Conservation (phyloP, 345 rosid genomes). For the Brassica juncea region DNA sequence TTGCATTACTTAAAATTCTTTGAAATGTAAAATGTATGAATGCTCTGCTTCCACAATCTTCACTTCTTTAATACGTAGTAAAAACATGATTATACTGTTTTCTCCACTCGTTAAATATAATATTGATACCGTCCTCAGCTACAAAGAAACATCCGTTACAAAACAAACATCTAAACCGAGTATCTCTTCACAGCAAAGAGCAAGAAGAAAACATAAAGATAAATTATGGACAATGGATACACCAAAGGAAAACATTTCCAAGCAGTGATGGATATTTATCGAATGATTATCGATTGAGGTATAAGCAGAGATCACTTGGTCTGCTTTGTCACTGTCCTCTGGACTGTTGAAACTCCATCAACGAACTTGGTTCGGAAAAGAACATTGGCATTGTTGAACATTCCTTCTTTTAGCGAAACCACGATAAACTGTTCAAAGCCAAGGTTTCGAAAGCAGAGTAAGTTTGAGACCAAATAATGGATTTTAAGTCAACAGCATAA, state of each 20-base stretch:
- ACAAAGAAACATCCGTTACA: background rate
- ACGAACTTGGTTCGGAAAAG: constrained; percentile 95
- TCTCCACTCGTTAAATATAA: background rate
- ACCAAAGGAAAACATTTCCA: background rate
- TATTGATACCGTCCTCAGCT: background rate
- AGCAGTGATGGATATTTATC: background rate
- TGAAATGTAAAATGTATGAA: background rate
- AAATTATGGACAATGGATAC: constrained; percentile 1
- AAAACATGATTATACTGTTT: background rate
- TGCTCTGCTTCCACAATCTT: background rate
- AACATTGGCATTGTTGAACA: constrained; percentile 99
- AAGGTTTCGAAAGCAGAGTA: background rate
- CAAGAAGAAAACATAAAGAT: background rate
- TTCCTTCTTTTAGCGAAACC: constrained; percentile 96
- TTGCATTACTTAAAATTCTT: background rate
- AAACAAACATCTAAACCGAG: background rate
- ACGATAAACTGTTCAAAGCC: constrained; percentile 72
- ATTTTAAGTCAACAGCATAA: constrained; percentile 6
- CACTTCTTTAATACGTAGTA: background rate
- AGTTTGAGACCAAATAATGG: background rate
- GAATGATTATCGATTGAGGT: background rate
- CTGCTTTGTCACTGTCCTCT: constrained; percentile 82
- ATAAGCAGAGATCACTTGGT: constrained; percentile 45
- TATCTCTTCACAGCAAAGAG: background rate
- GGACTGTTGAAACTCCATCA: constrained; percentile 95